phyloP scores from a whole-genome alignment of 164 flowering plant species.

The Pachysandra terminalis region DNA sequence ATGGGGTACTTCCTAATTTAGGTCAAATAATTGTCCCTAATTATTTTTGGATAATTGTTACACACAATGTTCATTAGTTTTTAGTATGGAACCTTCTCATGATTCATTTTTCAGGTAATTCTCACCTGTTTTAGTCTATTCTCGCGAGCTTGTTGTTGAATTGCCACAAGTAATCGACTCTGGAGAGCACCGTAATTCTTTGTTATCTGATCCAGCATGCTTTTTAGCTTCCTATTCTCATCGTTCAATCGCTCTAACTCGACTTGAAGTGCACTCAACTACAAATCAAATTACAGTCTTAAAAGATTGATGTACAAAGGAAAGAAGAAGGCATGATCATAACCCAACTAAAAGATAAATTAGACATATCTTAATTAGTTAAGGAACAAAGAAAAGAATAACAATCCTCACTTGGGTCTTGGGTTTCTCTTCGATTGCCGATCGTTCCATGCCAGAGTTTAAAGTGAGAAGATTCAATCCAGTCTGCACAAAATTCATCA shows the following conservation, averaged over 20 bases:
- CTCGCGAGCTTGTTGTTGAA: constrained; percentile 25
- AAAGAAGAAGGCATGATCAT: neutral
- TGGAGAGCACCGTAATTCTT: constrained; percentile 31
- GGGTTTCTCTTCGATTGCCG: constrained; percentile 4
- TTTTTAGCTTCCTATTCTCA: constrained; percentile 43
- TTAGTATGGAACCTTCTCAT: too few relatives aligned
- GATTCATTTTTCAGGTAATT: neutral
- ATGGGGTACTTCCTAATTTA: too few relatives aligned
- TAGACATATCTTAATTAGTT: neutral
- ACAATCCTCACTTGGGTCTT: constrained; percentile 6
- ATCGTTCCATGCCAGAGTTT: neutral
- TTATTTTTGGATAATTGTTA: too few relatives aligned
- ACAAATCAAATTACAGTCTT: neutral
- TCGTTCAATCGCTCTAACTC: constrained; percentile 34
- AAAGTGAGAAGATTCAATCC: constrained; percentile 13
- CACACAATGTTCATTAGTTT: too few relatives aligned
- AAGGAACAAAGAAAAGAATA: neutral
- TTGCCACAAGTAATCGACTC: constrained; percentile 25
- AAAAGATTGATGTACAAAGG: too few relatives aligned
- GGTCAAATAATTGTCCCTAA: too few relatives aligned
- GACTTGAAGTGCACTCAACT: constrained; percentile 17
- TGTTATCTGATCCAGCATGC: constrained; percentile 28
- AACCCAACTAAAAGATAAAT: neutral
- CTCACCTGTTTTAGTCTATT: constrained; percentile 11
- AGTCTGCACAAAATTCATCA: constrained; percentile 8